Percentiles rank a stretch among this genome's conserved stretches.
phyloP scores from a whole-genome alignment of 2,329 filamentous ascomycete genomes.

The Clarireedia paspali region DNA sequence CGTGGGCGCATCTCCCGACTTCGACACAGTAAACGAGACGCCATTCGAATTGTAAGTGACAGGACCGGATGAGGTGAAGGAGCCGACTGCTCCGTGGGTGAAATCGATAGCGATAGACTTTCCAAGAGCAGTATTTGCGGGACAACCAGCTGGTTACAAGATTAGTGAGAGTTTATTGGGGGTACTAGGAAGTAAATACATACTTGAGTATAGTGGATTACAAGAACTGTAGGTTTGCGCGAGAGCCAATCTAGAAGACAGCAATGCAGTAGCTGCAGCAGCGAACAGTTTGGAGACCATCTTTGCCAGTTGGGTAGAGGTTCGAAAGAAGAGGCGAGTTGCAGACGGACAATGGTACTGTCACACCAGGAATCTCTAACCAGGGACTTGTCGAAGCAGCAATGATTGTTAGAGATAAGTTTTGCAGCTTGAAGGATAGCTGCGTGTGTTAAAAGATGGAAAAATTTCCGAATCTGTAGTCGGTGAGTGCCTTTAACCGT shows the following conservation, averaged over 20 bases:
- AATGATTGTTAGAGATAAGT: not conserved
- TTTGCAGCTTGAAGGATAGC: not conserved
- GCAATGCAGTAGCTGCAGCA: conserved; percentile 14
- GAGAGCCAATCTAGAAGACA: conserved; percentile 16
- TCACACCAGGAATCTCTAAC: not conserved
- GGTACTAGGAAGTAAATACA: conserved; percentile 12
- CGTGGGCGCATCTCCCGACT: conserved; percentile 76
- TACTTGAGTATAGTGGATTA: conserved; percentile 41
- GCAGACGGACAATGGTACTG: conserved; percentile 1
- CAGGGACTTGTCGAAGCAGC: not conserved
- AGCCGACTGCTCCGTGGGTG: conserved; percentile 65
- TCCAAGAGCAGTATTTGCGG: conserved; percentile 71
- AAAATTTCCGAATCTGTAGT: not conserved
- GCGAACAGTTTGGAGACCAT: conserved; percentile 24
- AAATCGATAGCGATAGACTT: conserved; percentile 82
- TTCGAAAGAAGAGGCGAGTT: not conserved
- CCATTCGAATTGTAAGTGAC: conserved; percentile 72
- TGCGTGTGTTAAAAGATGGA: not conserved
- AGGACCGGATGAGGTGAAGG: conserved; percentile 63
- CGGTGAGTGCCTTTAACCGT: not conserved
- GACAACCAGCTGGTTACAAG: conserved; percentile 47
- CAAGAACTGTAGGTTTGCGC: conserved; percentile 49
- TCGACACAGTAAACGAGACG: conserved; percentile 69
- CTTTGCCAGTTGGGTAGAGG: not conserved
- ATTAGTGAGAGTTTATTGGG: conserved; percentile 12